Conservation (phyloP, 2,329 filamentous ascomycete genomes). For the Lecanicillium sp. region DNA sequence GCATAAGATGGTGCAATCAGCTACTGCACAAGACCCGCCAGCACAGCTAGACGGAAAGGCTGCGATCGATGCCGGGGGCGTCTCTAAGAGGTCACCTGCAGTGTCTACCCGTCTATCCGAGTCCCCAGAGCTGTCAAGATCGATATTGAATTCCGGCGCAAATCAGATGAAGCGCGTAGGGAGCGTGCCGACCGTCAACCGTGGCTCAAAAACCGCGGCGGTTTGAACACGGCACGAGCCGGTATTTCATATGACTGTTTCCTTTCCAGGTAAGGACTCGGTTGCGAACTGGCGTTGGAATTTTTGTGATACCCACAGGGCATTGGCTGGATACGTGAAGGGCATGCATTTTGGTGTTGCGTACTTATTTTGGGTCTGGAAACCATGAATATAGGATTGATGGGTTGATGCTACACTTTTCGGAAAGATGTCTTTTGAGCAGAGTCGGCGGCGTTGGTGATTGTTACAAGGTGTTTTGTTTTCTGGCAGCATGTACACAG, state of each 20-base stretch:
- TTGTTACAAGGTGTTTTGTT: no score
- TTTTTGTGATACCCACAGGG: constrained; percentile 30
- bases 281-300: not conserved
- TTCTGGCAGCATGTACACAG: no score
- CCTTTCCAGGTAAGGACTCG: no score
- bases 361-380: constrained; percentile 6
- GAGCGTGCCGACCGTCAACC: constrained; percentile 21
- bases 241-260: constrained; percentile 8
- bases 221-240: no score
- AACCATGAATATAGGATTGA: not conserved
- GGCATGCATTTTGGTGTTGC: constrained; percentile 10
- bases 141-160: constrained; percentile 22
- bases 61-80: constrained; percentile 11
- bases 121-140: constrained; percentile 37
- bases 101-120: constrained; percentile 23
- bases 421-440: no score
- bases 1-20: constrained; percentile 43
- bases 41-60: constrained; percentile 16
- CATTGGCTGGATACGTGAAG: constrained; percentile 16
- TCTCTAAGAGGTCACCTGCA: constrained; percentile 16
- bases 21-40: constrained; percentile 9
- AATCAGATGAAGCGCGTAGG: constrained; percentile 26
- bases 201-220: constrained; percentile 27
- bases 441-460: no score
- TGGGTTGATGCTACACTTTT: no score